phyloP scores from a whole-genome alignment of 169 alveolate species.

The Cryptosporidium parvum region DNA sequence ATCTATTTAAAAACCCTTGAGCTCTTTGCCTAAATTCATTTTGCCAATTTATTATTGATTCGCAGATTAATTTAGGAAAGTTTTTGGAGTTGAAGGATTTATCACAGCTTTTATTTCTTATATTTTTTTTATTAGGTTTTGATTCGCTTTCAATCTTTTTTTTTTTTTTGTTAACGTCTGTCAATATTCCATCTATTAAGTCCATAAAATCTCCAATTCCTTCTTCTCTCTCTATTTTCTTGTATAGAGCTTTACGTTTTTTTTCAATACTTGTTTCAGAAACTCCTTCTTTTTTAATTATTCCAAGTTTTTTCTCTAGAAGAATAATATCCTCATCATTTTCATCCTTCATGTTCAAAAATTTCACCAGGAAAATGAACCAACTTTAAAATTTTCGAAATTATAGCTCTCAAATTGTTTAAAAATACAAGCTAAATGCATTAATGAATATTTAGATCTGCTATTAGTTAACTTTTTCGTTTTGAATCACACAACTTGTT shows the following conservation, averaged over 20 bases:
- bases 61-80: background rate
- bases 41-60: constrained; percentile 23
- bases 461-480: background rate
- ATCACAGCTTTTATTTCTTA: background rate
- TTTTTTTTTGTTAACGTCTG: background rate
- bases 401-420: background rate
- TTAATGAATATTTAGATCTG: background rate
- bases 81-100: background rate
- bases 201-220: constrained; percentile 70
- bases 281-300: background rate
- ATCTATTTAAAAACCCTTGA: constrained; percentile 64
- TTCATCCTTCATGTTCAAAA: background rate
- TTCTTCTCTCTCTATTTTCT: constrained; percentile 43
- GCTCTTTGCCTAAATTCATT: background rate
- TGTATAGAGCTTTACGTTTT: constrained; percentile 14
- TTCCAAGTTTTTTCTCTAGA: constrained; percentile 51
- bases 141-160: background rate
- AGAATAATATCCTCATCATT: constrained; percentile 3
- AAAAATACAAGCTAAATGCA: background rate
- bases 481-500: background rate
- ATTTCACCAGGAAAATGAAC: background rate
- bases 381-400: background rate
- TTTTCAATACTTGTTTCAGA: background rate
- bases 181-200: constrained; percentile 33
- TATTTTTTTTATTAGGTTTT: background rate